phyloP scores from a whole-genome alignment of 441 rosid species.

The Populus tomentosa region DNA sequence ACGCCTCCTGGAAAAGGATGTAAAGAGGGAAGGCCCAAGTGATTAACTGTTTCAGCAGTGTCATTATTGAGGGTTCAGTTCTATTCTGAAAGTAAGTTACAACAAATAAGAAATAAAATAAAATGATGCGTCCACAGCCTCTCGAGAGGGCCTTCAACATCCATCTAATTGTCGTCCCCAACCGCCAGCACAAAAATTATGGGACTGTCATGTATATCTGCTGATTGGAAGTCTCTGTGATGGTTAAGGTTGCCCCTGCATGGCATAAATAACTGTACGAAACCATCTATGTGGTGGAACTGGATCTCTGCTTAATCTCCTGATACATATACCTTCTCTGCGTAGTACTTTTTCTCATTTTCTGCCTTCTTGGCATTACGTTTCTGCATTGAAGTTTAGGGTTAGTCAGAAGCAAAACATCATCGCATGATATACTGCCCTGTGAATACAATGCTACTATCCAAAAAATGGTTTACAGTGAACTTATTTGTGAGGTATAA shows the following conservation, averaged over 20 bases:
- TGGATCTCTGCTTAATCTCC: constrained; percentile 43
- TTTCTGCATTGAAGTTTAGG: constrained; percentile 38
- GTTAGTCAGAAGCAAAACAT: not conserved
- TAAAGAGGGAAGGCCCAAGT: not conserved
- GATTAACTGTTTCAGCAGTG: not conserved
- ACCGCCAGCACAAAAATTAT: not conserved
- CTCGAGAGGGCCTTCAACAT: not conserved
- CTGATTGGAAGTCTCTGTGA: constrained; percentile 11
- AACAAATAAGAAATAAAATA: not conserved
- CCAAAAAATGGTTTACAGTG: not conserved
- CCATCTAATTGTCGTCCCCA: not conserved
- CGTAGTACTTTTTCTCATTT: constrained; percentile 81
- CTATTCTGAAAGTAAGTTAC: not conserved
- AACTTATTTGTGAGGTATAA: not conserved
- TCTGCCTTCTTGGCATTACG: constrained; percentile 73
- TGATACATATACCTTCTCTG: constrained; percentile 59
- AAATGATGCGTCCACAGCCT: not conserved
- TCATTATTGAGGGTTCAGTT: not conserved
- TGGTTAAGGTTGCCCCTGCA: constrained; percentile 4
- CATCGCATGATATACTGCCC: not conserved
- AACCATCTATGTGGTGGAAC: constrained; percentile 12
- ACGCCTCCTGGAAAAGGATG: not conserved
- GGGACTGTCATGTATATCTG: not conserved
- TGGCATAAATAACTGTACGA: constrained; percentile 14
- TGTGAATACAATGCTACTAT: not conserved